Percentiles rank a stretch among this genome's conserved stretches.
Evolutionary conservation across 2,329 filamentous ascomycete genomes (phyloP).

Genomic region (Penicillium sp.): DNA sequence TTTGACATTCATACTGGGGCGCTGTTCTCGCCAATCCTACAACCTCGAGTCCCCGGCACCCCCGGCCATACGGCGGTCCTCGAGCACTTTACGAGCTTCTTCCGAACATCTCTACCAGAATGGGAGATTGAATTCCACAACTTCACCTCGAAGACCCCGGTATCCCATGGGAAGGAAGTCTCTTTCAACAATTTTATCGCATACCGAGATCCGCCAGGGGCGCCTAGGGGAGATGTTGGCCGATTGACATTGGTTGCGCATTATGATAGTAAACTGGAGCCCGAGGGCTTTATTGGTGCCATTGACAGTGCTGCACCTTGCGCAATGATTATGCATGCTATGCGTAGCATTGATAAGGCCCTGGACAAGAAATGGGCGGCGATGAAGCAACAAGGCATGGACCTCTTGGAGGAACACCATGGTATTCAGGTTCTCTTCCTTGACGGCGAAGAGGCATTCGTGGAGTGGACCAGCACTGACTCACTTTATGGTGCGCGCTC

Average conservation of each 20-base stretch:
- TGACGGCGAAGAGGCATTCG: slow-evolving; percentile 93
- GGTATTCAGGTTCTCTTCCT: slow-evolving; percentile 88
- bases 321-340: slow-evolving; percentile 84
- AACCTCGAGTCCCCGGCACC: slow-evolving; percentile 85
- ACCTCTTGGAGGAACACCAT: slow-evolving; percentile 68
- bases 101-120: slow-evolving; percentile 68
- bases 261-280: slow-evolving; percentile 82
- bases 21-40: slow-evolving; percentile 82
- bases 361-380: slow-evolving; percentile 79
- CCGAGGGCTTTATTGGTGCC: slow-evolving; percentile 87
- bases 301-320: slow-evolving; percentile 93
- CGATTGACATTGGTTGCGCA: slow-evolving; percentile 87
- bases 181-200: slow-evolving; percentile 88
- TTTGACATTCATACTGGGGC: slow-evolving; percentile 77
- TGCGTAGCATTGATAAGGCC: slow-evolving; percentile 75
- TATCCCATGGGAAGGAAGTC: slow-evolving; percentile 67
- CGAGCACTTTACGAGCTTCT: slow-evolving; percentile 82
- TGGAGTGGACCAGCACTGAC: slow-evolving; percentile 75
- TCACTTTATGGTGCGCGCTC: slow-evolving; percentile 85
- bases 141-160: slow-evolving; percentile 80
- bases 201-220: slow-evolving; percentile 84
- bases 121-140: slow-evolving; percentile 88
- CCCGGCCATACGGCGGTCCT: slow-evolving; percentile 71
- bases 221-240: slow-evolving; percentile 70
- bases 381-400: slow-evolving; percentile 62